phyloP scores from a whole-genome alignment of 73 alveolate genomes.

The Paramecium bursaria region DNA sequence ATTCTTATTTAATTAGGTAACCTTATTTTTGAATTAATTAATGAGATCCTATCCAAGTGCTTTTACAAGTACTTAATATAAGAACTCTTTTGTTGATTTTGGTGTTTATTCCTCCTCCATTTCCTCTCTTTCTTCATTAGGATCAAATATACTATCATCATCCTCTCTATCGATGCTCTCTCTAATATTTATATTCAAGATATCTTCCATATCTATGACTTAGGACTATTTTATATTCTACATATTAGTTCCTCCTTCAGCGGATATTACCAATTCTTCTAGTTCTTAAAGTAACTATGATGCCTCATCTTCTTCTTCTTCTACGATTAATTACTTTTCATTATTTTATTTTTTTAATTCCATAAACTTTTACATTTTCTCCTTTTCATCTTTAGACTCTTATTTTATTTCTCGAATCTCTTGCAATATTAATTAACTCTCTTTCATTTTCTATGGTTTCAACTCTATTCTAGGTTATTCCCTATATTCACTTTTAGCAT shows the following conservation, averaged over 20 bases:
- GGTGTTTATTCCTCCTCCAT: constrained; percentile 1
- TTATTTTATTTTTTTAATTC: background rate
- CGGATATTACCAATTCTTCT: constrained; percentile 47
- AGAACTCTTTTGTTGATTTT: constrained; percentile 28
- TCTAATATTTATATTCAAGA: background rate
- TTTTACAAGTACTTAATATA: constrained; percentile 16
- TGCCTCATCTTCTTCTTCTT: constrained; percentile 20
- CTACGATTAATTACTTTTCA: constrained; percentile 19
- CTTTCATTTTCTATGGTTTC: too few species aligned
- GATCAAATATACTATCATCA: constrained; percentile 53
- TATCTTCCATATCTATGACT: constrained; percentile 42
- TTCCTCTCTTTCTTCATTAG: constrained; percentile 48
- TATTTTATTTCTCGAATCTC: constrained; percentile 51
- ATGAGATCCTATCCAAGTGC: constrained; percentile 11
- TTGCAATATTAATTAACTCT: constrained; percentile 26
- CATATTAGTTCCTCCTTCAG: constrained; percentile 60
- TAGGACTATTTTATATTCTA: constrained; percentile 50
- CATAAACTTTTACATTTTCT: constrained; percentile 40
- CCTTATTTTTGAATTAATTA: background rate
- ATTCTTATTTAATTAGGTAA: background rate
- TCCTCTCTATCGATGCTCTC: constrained; percentile 51
- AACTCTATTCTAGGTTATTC: too few species aligned
- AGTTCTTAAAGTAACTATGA: constrained; percentile 19
- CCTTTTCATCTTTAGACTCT: constrained; percentile 44
- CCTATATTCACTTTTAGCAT: background rate